Evolutionary conservation across 305 asterid species (phyloP), one percentile per base, ranked within the genome.

Genomic region (Ilex paraguariensis): DNA sequence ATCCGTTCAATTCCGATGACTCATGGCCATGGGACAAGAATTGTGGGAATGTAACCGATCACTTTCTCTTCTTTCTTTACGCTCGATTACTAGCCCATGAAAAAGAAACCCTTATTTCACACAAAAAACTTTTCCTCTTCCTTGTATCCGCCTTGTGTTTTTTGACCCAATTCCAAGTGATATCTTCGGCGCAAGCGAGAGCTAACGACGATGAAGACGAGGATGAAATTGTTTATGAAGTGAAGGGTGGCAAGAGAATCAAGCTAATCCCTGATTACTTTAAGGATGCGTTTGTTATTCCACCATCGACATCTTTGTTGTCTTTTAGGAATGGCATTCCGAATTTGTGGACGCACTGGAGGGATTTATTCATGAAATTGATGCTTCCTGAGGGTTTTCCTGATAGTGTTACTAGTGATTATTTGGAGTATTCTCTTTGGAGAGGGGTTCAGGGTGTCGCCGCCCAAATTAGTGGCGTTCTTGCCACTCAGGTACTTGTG

Each of bases 381-480:
- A 66, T 89, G 88, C 81, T 92, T 30, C 96, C 98, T 1, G 95
- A 89, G 77, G 98, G 97, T 54, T 92, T 71, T 61, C 97, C 97
- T 7, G 87, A 81, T 66, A 89, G 97, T 73, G 98, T 92, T 5
- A 92, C 95, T 3, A 82, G 86, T 64, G 98, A 92, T 77, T 92
- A 92, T 71, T 78, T 89, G 65, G 98, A 87, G 76, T 92, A 92
- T 69, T 90, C 97, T 10, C 82, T 92, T 60, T 92, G 98, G 97
- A 84, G 97, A 90, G 96, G 91, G 60, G 95, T 89, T 69, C 97
- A 92, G 79, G 97, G 97, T 60, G 67, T 92, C 68, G 97, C 98
- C 0, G 93, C 97, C 31, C 98, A 92, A 75, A 73, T 89, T 42
- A 92, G 90, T 61, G 96, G 98, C n/a, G 98, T 92, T 73, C 96